Conservation (phyloP, 129 eudicot genomes). For the Cynara cardunculus region DNA sequence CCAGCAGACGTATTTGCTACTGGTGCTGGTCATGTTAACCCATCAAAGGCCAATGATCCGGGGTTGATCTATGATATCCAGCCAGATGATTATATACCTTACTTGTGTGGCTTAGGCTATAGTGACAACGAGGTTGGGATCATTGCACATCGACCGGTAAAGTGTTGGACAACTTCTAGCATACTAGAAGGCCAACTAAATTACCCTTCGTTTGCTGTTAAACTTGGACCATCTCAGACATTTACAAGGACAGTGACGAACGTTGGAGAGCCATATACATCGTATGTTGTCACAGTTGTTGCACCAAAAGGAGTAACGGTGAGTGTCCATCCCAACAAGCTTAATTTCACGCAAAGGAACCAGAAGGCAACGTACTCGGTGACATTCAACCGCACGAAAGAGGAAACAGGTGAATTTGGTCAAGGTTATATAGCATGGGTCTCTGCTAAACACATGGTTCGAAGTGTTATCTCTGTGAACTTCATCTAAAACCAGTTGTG, state of each 20-base stretch:
- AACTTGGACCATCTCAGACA: conserved; percentile 28
- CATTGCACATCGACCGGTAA: conserved; percentile 6
- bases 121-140: conserved; percentile 23
- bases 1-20: conserved; percentile 25
- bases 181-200: conserved; percentile 22
- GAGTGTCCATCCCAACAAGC: conserved; percentile 24
- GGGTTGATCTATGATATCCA: conserved; percentile 30
- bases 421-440: conserved; percentile 38
- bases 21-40: conserved; percentile 35
- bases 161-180: conserved; percentile 14
- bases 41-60: conserved; percentile 29
- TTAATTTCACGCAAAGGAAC: conserved; percentile 20
- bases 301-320: conserved; percentile 39
- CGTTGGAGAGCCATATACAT: conserved; percentile 21
- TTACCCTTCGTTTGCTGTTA: conserved; percentile 16
- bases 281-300: conserved; percentile 19
- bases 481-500: neutral
- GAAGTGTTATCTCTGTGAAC: conserved; percentile 25
- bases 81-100: conserved; percentile 27
- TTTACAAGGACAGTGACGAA: conserved; percentile 40
- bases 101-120: conserved; percentile 26
- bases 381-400: conserved; percentile 11
- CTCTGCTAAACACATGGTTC: conserved; percentile 18
- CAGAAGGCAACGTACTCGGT: conserved; percentile 29
- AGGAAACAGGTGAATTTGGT: conserved; percentile 1